A percentile compares a stretch with the other conserved stretches of the same genome.
These are phyloP conservation scores for Candida golubevii DNA, from an alignment of 805 yeast species.

Conservation along the genomic window DNA sequence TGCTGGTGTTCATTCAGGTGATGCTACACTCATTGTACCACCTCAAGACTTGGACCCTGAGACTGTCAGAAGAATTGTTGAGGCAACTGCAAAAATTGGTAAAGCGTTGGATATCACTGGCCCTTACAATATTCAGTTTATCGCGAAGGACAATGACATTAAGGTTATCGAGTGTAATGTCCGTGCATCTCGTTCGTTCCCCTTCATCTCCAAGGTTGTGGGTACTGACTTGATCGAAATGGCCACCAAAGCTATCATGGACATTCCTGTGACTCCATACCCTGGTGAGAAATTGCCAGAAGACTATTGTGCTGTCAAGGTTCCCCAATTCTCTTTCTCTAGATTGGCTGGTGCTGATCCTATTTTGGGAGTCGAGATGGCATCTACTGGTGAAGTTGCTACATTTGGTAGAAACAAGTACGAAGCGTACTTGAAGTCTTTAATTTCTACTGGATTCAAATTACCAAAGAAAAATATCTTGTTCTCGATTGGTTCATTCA, in stretches of 20 bases:
- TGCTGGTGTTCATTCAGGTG: constrained; percentile 99
- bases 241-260: constrained; percentile 95
- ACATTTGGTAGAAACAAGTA: constrained; percentile 93
- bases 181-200: constrained; percentile 99
- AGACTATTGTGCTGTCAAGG: constrained; percentile 93
- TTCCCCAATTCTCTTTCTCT: constrained; percentile 96
- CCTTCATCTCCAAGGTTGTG: constrained; percentile 95
- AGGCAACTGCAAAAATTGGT: constrained; percentile 94
- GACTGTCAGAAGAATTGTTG: constrained; percentile 86
- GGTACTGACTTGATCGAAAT: constrained; percentile 95
- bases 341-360: constrained; percentile 98
- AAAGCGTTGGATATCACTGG: constrained; percentile 93
- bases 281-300: constrained; percentile 87
- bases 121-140: constrained; percentile 95
- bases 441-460: constrained; percentile 92
- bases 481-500: constrained; percentile 92
- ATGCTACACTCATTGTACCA: constrained; percentile 94
- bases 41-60: constrained; percentile 93
- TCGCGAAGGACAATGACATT: constrained; percentile 91
- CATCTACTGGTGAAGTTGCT: constrained; percentile 98
- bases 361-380: constrained; percentile 97
- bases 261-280: constrained; percentile 80
- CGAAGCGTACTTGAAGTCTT: constrained; percentile 94
- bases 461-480: constrained; percentile 92
- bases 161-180: constrained; percentile 98